phyloP scores from a whole-genome alignment of 768 basidiomycete species.

The Boletus speciosus region DNA sequence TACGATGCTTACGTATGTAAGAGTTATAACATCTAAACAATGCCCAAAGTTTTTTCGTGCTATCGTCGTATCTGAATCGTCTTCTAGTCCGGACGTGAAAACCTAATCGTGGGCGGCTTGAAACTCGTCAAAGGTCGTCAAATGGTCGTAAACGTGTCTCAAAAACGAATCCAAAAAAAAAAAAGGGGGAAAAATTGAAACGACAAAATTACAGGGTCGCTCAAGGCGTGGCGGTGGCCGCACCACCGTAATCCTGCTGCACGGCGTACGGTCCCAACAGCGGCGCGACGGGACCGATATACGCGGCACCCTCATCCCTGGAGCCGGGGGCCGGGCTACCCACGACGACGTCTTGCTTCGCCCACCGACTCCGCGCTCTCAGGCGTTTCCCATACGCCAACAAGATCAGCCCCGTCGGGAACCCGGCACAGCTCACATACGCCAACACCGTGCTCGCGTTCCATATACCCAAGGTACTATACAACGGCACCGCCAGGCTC shows the following conservation, averaged over 20 bases:
- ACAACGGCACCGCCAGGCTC: slow-evolving; percentile 24
- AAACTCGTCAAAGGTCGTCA: neutral
- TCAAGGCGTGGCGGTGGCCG: slow-evolving; percentile 3
- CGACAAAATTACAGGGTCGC: neutral
- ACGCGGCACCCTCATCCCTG: neutral
- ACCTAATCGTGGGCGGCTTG: too few species aligned
- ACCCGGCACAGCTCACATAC: slow-evolving; percentile 22
- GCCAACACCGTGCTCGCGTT: slow-evolving; percentile 20
- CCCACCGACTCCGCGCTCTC: slow-evolving; percentile 25
- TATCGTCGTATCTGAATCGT: too few species aligned
- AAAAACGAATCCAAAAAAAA: neutral
- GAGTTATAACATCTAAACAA: too few species aligned
- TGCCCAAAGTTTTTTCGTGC: too few species aligned
- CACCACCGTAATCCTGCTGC: slow-evolving; percentile 17
- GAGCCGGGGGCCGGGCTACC: neutral
- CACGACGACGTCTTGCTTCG: slow-evolving; percentile 15
- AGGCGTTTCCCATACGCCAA: slow-evolving; percentile 21
- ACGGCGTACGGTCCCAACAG: slow-evolving; percentile 10
- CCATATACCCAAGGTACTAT: slow-evolving; percentile 15
- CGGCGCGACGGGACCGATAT: slow-evolving; percentile 8
- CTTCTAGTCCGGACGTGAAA: too few species aligned
- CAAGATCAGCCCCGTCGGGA: slow-evolving; percentile 19
- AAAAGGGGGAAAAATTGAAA: neutral
- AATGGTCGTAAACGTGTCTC: neutral
- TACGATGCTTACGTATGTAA: too few species aligned